phyloP scores from a whole-genome alignment of 441 rosid genomes.

The Pelargonium exstipulatum region DNA sequence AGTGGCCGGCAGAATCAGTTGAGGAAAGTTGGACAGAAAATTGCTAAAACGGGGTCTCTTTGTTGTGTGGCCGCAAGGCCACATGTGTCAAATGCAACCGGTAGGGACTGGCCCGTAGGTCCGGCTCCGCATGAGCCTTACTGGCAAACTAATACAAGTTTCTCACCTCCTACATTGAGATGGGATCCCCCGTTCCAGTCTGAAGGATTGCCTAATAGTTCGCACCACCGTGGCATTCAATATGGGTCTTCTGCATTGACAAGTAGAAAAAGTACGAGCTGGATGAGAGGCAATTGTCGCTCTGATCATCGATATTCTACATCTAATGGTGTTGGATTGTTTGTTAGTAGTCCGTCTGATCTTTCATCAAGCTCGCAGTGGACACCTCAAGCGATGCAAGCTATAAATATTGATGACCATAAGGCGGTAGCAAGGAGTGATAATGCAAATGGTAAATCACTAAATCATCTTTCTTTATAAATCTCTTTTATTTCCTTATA shows the following conservation, averaged over 20 bases:
- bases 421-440: slow-evolving; percentile 34
- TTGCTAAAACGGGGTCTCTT: slow-evolving; percentile 65
- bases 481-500: neutral
- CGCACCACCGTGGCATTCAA: slow-evolving; percentile 23
- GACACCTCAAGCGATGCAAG: slow-evolving; percentile 54
- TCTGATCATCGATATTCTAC: slow-evolving; percentile 28
- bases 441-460: slow-evolving; percentile 14
- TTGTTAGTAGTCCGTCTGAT: slow-evolving; percentile 37
- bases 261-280: slow-evolving; percentile 41
- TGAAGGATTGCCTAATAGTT: slow-evolving; percentile 36
- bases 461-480: neutral
- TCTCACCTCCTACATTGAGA: slow-evolving; percentile 49
- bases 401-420: slow-evolving; percentile 32
- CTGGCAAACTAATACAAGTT: slow-evolving; percentile 53
- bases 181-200: slow-evolving; percentile 45
- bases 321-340: slow-evolving; percentile 34
- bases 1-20: slow-evolving; percentile 17
- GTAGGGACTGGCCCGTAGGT: slow-evolving; percentile 48
- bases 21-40: slow-evolving; percentile 29
- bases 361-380: slow-evolving; percentile 46
- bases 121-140: slow-evolving; percentile 47
- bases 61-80: slow-evolving; percentile 84
- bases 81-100: slow-evolving; percentile 47
- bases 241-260: slow-evolving; percentile 51
- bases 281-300: slow-evolving; percentile 33